Evolutionary conservation across 2,329 filamentous ascomycete genomes (phyloP), one percentile per base, ranked within the genome.

Genomic region (Harringtonia lauricola): DNA sequence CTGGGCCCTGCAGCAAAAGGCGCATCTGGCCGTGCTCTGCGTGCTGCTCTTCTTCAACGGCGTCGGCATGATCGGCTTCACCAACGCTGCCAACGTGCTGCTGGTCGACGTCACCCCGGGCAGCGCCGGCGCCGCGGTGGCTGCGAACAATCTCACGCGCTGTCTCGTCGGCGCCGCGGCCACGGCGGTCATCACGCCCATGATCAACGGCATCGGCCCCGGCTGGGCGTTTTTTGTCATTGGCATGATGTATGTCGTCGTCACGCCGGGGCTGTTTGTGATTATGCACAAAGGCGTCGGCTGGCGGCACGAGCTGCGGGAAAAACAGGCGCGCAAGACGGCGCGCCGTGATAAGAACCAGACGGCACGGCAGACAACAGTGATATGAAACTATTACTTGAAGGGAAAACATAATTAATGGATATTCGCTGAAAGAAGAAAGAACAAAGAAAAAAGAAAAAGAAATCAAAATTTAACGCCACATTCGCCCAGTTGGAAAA

Each of bases 21-120:
- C 64, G 0, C 64, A 62, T 18, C 54, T 75, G 1, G 70, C 70
- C 1, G 71, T 65, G 2, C 65, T 63, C 0, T 64, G 67, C 40
- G 58, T 74, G 3, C 48, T 74, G 13, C 63, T 70, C 29, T 65
- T 70, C 33, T 30, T 74, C 1, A 52, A 68, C 22, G 71, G 71
- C 2, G 55, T 68, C 7, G 64, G 66, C 8, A 64, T 75, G 43
- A 72, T 74, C 5, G 72, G 72, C 0, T 70, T 71, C 31, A 76
- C 70, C 54, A 76, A 75, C 45, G 62, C 69, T 3, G 59, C 66
- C 30, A 75, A 64, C 42, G 65, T 70, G 0, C 56, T 81, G 37
- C 61, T 79, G 3, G 64, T 78, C 4, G 76, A 81, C 49, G 62
- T 79, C 8, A 69, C 75, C 45, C 73, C 72, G 0, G 62, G 62